Conservation (phyloP, 2,329 filamentous ascomycete genomes). For the Seiridium unicorne region DNA sequence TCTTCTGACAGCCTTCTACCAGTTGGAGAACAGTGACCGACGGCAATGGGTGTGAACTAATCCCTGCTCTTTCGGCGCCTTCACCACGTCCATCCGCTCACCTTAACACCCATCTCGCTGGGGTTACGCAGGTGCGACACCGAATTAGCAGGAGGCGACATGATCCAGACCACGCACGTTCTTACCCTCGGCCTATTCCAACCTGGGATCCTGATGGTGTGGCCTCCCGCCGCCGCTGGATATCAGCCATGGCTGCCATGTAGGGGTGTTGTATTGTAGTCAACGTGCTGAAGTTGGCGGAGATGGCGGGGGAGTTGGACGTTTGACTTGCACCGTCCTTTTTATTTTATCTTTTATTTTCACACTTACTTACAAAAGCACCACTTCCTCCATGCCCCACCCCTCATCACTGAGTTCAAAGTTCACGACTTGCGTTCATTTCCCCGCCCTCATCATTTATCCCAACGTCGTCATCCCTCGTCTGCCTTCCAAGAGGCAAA, state of each 20-base stretch:
- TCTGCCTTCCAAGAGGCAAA: background rate
- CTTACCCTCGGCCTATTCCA: background rate
- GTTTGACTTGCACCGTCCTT: background rate
- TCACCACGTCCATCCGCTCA: background rate
- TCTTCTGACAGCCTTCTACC: background rate
- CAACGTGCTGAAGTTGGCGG: background rate
- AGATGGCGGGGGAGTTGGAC: background rate
- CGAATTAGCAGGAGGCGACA: background rate
- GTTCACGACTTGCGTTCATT: background rate
- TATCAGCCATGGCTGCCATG: too few relatives aligned
- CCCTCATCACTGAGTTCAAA: background rate
- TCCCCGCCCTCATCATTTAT: conserved; percentile 1
- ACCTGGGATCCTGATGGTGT: background rate
- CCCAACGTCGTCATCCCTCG: background rate
- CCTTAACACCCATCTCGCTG: background rate
- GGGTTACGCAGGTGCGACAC: conserved; percentile 1
- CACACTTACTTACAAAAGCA: background rate
- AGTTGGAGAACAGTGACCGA: background rate
- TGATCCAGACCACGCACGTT: background rate
- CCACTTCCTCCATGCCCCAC: background rate
- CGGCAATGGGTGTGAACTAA: background rate
- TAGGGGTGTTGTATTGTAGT: too few relatives aligned
- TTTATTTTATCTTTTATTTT: too few relatives aligned
- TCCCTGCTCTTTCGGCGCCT: conserved; percentile 1
- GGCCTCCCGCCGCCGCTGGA: background rate